A percentile compares a stretch with the other conserved stretches of the same genome.
phyloP scores from a whole-genome alignment of 371 early-diverging fungal species.

The Circinella minor region DNA sequence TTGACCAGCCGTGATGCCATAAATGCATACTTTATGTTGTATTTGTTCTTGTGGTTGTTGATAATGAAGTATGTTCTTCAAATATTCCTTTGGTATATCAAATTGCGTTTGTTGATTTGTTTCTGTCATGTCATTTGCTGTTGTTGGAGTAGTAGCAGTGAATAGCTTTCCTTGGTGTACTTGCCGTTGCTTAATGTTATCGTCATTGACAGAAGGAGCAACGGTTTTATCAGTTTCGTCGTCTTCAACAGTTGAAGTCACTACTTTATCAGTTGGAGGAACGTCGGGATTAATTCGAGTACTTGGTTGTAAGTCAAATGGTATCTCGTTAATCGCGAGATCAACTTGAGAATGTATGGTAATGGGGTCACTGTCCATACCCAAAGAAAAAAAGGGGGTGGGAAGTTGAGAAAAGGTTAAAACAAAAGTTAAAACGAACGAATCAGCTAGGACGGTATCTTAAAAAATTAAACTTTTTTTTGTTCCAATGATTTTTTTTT shows the following conservation, averaged over 20 bases:
- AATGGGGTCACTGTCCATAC: constrained; percentile 10
- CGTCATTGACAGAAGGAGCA: constrained; percentile 16
- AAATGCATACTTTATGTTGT: constrained; percentile 6
- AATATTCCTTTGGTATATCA: constrained; percentile 18
- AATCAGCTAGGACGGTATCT: too few relatives aligned
- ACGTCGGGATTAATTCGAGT: not conserved
- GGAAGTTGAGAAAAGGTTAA: constrained; percentile 1
- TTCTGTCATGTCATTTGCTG: not conserved
- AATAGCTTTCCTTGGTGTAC: not conserved
- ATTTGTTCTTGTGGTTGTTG: not conserved
- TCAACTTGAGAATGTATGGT: not conserved
- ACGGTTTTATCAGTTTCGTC: constrained; percentile 14
- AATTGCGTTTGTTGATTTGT: constrained; percentile 9
- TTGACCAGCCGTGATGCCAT: constrained; percentile 26
- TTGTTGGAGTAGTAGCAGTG: not conserved
- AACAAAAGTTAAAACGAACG: too few relatives aligned
- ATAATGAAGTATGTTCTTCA: not conserved
- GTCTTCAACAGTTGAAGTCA: constrained; percentile 8
- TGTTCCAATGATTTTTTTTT: too few relatives aligned
- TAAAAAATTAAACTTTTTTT: too few relatives aligned
- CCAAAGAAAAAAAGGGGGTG: not conserved
- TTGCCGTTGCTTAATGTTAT: not conserved
- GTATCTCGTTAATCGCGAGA: not conserved
- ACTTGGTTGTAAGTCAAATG: not conserved
- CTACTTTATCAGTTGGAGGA: constrained; percentile 1